A percentile compares a stretch with the other conserved stretches of the same genome.
These are phyloP conservation scores for Backusella australiensis DNA, from an alignment of 192 early-diverging fungal species.

Conservation along the genomic window DNA sequence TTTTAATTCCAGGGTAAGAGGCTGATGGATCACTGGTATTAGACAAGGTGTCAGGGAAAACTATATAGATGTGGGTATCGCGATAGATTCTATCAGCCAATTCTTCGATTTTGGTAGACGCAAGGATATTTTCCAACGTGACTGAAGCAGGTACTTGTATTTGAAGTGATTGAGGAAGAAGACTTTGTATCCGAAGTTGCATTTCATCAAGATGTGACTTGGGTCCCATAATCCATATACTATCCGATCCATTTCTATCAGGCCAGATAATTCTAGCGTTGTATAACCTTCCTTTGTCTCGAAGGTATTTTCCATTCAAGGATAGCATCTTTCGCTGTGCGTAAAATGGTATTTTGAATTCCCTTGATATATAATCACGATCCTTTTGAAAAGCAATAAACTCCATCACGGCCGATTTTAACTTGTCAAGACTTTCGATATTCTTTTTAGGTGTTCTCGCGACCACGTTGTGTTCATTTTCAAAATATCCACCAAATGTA, in stretches of 20 bases:
- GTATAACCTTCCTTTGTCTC: slow-evolving; percentile 51
- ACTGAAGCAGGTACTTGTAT: slow-evolving; percentile 14
- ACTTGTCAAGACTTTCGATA: slow-evolving; percentile 54
- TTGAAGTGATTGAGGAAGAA: neutral
- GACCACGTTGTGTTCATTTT: slow-evolving; percentile 80
- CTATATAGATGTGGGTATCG: neutral
- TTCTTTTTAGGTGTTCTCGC: slow-evolving; percentile 80
- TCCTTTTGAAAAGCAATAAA: slow-evolving; percentile 47
- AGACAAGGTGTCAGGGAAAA: slow-evolving; percentile 2
- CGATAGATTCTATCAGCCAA: neutral
- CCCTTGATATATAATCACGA: slow-evolving; percentile 39
- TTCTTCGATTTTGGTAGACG: slow-evolving; percentile 2
- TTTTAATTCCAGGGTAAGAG: neutral
- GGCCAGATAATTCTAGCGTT: slow-evolving; percentile 60
- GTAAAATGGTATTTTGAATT: slow-evolving; percentile 32
- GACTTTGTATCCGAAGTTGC: slow-evolving; percentile 18
- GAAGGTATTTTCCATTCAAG: slow-evolving; percentile 18
- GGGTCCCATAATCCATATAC: slow-evolving; percentile 51
- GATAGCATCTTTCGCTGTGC: slow-evolving; percentile 30
- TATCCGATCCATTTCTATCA: slow-evolving; percentile 58
- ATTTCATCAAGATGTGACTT: slow-evolving; percentile 52
- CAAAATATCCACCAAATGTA: slow-evolving; percentile 71
- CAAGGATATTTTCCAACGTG: neutral
- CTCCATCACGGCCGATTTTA: slow-evolving; percentile 68
- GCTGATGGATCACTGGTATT: neutral